phyloP scores from a whole-genome alignment of 1,139 yeast species.

The Yamadazyma buinensis region DNA sequence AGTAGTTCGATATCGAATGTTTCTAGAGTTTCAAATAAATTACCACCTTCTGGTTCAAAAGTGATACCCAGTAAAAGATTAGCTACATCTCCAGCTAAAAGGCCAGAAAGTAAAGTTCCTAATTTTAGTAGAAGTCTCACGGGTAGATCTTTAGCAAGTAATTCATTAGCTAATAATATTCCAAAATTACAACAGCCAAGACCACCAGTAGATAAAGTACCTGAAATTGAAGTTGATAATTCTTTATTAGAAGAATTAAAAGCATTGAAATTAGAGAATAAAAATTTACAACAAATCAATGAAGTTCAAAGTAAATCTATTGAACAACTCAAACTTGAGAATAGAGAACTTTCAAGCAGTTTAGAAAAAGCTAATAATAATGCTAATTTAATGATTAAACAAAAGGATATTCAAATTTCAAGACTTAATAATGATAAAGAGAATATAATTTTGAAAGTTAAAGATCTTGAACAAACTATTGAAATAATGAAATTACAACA shows the following conservation, averaged over 20 bases:
- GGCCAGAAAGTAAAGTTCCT: constrained; percentile 28
- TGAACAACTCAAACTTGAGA: constrained; percentile 44
- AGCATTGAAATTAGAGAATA: constrained; percentile 49
- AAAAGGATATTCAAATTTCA: constrained; percentile 63
- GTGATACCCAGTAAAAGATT: constrained; percentile 60
- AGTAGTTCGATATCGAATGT: background rate
- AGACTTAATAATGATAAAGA: constrained; percentile 61
- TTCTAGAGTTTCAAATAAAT: constrained; percentile 7
- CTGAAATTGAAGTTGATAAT: constrained; percentile 8
- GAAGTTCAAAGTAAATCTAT: constrained; percentile 34
- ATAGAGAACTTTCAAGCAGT: constrained; percentile 39
- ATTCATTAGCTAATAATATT: background rate
- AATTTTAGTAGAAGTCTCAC: constrained; percentile 36
- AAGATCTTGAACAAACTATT: constrained; percentile 50
- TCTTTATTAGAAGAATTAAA: constrained; percentile 47
- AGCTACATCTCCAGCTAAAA: constrained; percentile 64
- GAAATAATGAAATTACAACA: constrained; percentile 41
- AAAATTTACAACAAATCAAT: constrained; percentile 46
- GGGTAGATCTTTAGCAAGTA: constrained; percentile 28
- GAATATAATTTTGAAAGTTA: constrained; percentile 43
- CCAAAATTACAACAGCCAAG: constrained; percentile 3
- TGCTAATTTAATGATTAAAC: constrained; percentile 50
- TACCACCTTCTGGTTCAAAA: background rate
- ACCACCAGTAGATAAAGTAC: constrained; percentile 1
- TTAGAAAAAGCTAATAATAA: constrained; percentile 42